Base-by-base conservation (phyloP, 2,329 filamentous ascomycete genomes). In the Penicillium verrucosum region DNA sequence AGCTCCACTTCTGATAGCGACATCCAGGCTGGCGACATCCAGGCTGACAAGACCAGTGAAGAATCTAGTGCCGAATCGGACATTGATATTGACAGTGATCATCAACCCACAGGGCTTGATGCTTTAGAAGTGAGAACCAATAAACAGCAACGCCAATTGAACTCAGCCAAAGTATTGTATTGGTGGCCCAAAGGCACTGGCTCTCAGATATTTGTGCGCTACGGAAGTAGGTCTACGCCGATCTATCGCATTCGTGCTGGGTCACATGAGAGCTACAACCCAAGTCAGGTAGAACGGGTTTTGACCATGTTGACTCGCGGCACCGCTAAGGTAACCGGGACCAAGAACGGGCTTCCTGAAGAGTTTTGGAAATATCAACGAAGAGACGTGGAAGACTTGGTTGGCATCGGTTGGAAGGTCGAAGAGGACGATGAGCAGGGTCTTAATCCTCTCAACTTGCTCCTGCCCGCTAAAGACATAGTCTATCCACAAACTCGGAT, bases 391-490 rank as follows among this genome's bases (percentile, higher is more conserved):
- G 21, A 49, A 12, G 47, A 56, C 47, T 60, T 64, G 16, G 44
- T 62, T 41, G 51, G 63, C 1, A 47, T 65, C 14, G 56, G 61
- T 14, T 65, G 46, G 61, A 64, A 65, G 32, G 38, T 65, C 46
- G 53, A 62, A 37, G 59, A 57, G 9, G 58, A 65, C 30, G 27
- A 61, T 25, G 46, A 53, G 46, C 12, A 18, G 37, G 25, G 25
- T 5, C 25, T 25, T 1, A 1, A 25, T 21, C 21, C 21, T 3
- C 21, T 21, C 21, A 21, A 21, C 21, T 6, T 25, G 25, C 25
- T 25, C 4, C 25, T 1, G 25, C 25, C 25, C 25, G 25, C 25
- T 1, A 25, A 25, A 25, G 25, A 5, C 2, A 49, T 29, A 25
- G 27, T 32, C 5, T 64, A 62, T 47, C 61, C 53, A 18, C 48